Base-by-base conservation (phyloP, 1,139 yeast species). In the Keqinozyma sinolaborantium region DNA sequence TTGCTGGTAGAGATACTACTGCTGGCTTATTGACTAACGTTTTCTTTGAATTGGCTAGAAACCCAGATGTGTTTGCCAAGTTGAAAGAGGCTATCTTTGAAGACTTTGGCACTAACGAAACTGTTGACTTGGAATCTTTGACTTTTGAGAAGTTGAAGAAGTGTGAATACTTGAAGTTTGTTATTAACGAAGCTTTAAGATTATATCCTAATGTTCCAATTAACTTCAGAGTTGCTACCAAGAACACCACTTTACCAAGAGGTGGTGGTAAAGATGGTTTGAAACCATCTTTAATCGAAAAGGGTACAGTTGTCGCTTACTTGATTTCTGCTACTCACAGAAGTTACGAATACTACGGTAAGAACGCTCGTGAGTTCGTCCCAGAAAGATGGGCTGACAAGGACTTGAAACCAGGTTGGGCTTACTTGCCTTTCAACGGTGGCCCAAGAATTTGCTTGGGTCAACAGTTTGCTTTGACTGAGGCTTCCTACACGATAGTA, bases 381-480 rank as follows among this genome's bases (percentile, higher is more conserved):
- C 79, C 79, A 4, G 76, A 68, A 39, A 60, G 79, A 40, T 73
- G 79, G 79, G 65, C 60, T 38, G 59, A 60, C 26, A 41, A 44
- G 23, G 50, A 56, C 20, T 54, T 50, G 33, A 64, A 59, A 40
- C 48, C 59, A 36, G 72, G 71, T 14, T 75, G 79, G 79, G 72
- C 70, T 10, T 74, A 56, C 48, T 48, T 74, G 16, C 79, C 79
- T 4, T 74, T 73, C 56, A 75, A 75, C 42, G 81, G 80, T 30
- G 82, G 82, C 4, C 81, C 82, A 19, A 58, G 82, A 35, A 74
- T 75, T 34, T 76, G 82, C 44, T 56, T 75, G 30, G 82, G 81
- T 12, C 80, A 75, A 51, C 80, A 73, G 48, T 73, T 70, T 51
- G 80, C 79, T 1, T 61, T 75, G 36, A 73, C 79, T 12, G 82